These are phyloP conservation scores for Aspergillus diversus DNA, from an alignment of 495 filamentous ascomycete genomes.

Conservation along the genomic window DNA sequence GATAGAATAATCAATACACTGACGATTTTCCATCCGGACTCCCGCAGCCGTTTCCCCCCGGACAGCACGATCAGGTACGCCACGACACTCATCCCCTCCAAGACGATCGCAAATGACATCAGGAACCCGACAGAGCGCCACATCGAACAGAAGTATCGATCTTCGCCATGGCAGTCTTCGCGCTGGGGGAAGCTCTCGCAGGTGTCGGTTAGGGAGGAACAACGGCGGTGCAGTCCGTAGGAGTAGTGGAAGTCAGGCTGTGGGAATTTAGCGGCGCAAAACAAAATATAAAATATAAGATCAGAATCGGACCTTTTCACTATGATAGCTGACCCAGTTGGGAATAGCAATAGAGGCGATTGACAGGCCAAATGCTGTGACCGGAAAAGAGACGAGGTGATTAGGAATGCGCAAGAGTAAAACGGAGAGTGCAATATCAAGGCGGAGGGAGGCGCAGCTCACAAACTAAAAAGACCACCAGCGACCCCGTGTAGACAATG, in stretches of 20 bases:
- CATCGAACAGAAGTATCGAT: constrained; percentile 85
- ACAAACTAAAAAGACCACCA: constrained; percentile 65
- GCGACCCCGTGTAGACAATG: constrained; percentile 60
- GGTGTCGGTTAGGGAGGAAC: constrained; percentile 63
- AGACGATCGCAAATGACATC: constrained; percentile 76
- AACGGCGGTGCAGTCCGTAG: constrained; percentile 80
- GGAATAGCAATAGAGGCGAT: constrained; percentile 74
- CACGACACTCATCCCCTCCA: constrained; percentile 75
- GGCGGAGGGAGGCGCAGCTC: constrained; percentile 32
- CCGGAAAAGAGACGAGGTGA: background rate
- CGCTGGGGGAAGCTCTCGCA: constrained; percentile 63
- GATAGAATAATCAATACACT: constrained; percentile 63
- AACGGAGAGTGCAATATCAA: background rate
- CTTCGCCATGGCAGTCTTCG: constrained; percentile 68
- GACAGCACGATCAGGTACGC: constrained; percentile 72
- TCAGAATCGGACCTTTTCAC: constrained; percentile 51
- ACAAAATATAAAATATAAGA: background rate
- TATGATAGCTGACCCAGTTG: constrained; percentile 78
- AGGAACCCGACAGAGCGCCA: constrained; percentile 88
- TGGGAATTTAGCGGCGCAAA: background rate
- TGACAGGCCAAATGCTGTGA: constrained; percentile 74
- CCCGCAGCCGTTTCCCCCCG: constrained; percentile 76
- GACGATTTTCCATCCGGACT: constrained; percentile 78
- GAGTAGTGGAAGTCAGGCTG: constrained; percentile 60
- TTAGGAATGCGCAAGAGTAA: background rate